Conservation (phyloP, 169 alveolate genomes). For the Plasmodium sp. region DNA sequence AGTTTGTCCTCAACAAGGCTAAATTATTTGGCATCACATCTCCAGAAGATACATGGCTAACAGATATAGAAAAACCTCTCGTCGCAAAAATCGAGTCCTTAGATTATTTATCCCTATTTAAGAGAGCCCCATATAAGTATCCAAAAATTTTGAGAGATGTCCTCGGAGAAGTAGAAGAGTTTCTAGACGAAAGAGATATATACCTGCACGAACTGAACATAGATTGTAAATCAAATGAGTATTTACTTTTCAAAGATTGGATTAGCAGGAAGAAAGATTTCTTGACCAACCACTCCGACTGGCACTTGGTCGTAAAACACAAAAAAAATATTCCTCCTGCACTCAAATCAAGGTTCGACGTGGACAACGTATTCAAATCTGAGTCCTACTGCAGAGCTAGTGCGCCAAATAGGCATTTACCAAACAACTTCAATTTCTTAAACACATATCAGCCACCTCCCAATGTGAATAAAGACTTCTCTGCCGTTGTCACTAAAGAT, state of each 20-base stretch:
- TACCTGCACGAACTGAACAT: neutral
- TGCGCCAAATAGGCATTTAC: neutral
- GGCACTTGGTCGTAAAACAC: neutral
- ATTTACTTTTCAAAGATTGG: neutral
- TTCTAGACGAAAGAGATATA: conserved; percentile 10
- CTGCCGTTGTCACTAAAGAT: neutral
- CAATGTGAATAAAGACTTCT: neutral
- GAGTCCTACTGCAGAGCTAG: neutral
- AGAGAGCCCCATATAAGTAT: neutral
- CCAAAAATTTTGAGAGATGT: neutral
- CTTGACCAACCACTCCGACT: neutral
- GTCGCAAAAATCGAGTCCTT: neutral
- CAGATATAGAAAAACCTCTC: neutral
- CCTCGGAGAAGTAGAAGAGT: neutral
- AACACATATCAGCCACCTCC: neutral
- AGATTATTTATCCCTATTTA: neutral
- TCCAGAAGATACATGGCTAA: neutral
- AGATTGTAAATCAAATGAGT: neutral
- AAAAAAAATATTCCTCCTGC: neutral
- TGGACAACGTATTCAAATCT: neutral
- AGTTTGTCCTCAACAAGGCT: neutral
- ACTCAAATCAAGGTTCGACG: neutral
- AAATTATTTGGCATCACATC: neutral
- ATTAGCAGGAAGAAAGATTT: neutral
- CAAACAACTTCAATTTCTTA: neutral